Percentiles rank a stretch among this genome's conserved stretches.
Evolutionary conservation across 2,329 filamentous ascomycete species (phyloP).

Genomic region (Fusarium illudens): DNA sequence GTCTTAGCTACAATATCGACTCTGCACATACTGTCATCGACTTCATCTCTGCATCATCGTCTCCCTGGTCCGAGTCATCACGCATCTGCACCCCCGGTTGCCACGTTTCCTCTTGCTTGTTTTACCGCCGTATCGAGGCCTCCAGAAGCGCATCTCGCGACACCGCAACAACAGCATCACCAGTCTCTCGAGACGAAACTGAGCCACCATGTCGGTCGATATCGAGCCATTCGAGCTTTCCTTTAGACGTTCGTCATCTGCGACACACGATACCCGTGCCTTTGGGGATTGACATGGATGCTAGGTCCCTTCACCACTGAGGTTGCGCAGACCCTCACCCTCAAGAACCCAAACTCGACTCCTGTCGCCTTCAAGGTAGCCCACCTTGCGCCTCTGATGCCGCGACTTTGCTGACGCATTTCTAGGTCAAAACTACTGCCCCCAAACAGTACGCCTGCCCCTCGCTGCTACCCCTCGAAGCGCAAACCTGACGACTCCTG

Average conservation of each 20-base stretch:
- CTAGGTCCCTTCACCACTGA: slow-evolving; percentile 73
- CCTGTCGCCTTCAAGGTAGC: slow-evolving; percentile 76
- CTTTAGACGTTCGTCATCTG: slow-evolving; percentile 80
- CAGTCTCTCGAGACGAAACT: slow-evolving; percentile 3
- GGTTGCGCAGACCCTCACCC: slow-evolving; percentile 70
- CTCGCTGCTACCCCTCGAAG: slow-evolving; percentile 16
- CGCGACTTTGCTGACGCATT: slow-evolving; percentile 24
- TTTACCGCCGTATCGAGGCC: slow-evolving; percentile 10
- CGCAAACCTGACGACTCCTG: slow-evolving; percentile 33
- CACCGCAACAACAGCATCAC: slow-evolving; percentile 20
- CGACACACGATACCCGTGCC: slow-evolving; percentile 8
- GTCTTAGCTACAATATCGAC: slow-evolving; percentile 6
- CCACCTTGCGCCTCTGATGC: not conserved
- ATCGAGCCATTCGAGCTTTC: slow-evolving; percentile 90
- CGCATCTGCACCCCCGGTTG: slow-evolving; percentile 25
- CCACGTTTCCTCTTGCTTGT: slow-evolving; percentile 42
- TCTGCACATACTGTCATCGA: slow-evolving; percentile 12
- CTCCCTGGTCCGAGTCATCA: slow-evolving; percentile 9
- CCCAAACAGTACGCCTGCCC: slow-evolving; percentile 83
- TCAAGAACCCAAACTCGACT: slow-evolving; percentile 69
- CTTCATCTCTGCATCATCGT: slow-evolving; percentile 17
- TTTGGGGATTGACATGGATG: slow-evolving; percentile 31
- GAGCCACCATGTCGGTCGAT: slow-evolving; percentile 86
- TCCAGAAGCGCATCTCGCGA: slow-evolving; percentile 33
- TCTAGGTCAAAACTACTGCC: slow-evolving; percentile 96